phyloP scores from a whole-genome alignment of 1,284 basidiomycete species.

The Gymnopus androsaceus region DNA sequence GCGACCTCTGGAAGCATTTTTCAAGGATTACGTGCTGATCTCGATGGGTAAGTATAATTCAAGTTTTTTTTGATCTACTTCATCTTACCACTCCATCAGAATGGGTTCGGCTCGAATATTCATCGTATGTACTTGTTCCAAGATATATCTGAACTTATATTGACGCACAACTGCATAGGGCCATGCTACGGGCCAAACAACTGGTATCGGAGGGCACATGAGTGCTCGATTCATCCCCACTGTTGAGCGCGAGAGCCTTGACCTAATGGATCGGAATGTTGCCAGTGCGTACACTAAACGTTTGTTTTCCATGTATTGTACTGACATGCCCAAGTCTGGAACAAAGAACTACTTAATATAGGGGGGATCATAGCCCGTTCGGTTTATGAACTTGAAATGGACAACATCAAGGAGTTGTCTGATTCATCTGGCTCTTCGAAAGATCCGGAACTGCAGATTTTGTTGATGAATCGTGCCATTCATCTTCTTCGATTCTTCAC shows the following conservation, averaged over 20 bases:
- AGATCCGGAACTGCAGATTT: constrained; percentile 46
- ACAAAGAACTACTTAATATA: constrained; percentile 82
- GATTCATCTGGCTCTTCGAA: constrained; percentile 29
- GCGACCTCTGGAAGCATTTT: constrained; percentile 75
- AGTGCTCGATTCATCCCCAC: constrained; percentile 94
- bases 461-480: constrained; percentile 67
- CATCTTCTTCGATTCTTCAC: constrained; percentile 91
- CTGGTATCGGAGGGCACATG: constrained; percentile 90
- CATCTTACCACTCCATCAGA: constrained; percentile 36
- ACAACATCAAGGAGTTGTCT: constrained; percentile 58
- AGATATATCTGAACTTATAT: constrained; percentile 2
- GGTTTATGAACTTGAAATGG: constrained; percentile 87
- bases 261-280: constrained; percentile 81
- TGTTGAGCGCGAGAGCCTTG: constrained; percentile 94
- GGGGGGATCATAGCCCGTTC: constrained; percentile 83
- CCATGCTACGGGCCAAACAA: constrained; percentile 88
- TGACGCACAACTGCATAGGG: constrained; percentile 43
- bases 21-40: constrained; percentile 80
- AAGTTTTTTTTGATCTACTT: background rate
- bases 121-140: constrained; percentile 52
- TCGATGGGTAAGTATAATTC: constrained; percentile 64
- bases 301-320: background rate
- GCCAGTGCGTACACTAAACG: constrained; percentile 47
- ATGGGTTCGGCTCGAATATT: constrained; percentile 71
- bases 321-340: constrained; percentile 65